Base-by-base conservation (phyloP, 306 rosid genomes). In the Citrullus colocynthis region DNA sequence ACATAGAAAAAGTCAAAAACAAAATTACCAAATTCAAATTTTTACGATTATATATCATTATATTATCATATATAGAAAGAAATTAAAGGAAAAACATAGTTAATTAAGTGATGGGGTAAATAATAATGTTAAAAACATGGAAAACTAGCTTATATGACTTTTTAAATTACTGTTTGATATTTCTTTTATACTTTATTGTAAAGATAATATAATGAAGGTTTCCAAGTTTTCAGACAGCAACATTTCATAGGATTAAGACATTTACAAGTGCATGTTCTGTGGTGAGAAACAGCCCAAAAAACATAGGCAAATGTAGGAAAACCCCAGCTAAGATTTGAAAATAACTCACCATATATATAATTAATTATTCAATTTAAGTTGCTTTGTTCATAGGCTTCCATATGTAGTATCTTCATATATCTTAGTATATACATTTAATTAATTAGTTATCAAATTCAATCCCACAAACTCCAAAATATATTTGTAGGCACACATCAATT, bases 171-270 rank as follows among this genome's bases (percentile, higher is more conserved):
- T 16, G 28, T 37, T 34, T 65, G 73, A 67, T 67, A 41, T 67
- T 67, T 44, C n/a, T 3, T 48, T 48, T 2, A 41, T 41, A 41
- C 15, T 69, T 41, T 44, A 20, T 42, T 20, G 30, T 66, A 42
- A 41, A 69, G 37, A 74, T 51, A 30, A 6, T 52, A 49, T 1
- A 37, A 69, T 9, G 1, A 21, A 45, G 45, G 63, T 32, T 15
- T 32, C 49, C 64, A 54, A 73, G 63, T 17, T 54, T 74, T 74
- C 14, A 54, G 78, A 74, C 64, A 51, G 18, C 77, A 74, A 74
- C 78, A 36, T 54, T 17, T 48, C 58, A 71, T 21, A 54, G 13
- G 78, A 74, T 74, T 30, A 74, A 74, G 78, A 74, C 78, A 51
- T 18, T 52, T 6, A 54, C 9, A 34, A 54, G 48, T 11, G 63